Conservation (phyloP, 2,329 filamentous ascomycete genomes). For the Cryphonectria radicalis region DNA sequence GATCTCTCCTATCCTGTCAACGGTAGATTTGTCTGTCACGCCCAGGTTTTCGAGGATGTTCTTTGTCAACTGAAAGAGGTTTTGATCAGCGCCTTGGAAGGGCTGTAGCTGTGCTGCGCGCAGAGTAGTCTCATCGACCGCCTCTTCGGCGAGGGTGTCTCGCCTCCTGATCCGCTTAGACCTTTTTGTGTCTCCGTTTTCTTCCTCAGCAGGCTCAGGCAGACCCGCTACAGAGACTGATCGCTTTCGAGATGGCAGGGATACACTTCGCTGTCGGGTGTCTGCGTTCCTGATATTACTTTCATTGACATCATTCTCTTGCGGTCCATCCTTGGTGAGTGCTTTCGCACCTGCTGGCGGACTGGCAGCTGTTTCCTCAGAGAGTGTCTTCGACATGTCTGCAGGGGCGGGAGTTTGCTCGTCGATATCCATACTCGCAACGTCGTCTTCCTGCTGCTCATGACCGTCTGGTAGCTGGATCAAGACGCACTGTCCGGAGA, state of each 20-base stretch:
- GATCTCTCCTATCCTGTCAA: conserved; percentile 53
- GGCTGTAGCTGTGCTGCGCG: conserved; percentile 60
- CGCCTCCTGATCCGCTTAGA: conserved; percentile 69
- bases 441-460: conserved; percentile 41
- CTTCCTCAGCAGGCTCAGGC: conserved; percentile 59
- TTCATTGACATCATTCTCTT: conserved; percentile 16
- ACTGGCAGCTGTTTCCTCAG: conserved; percentile 20
- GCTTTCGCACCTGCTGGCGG: conserved; percentile 10
- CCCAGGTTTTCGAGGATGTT: conserved; percentile 60
- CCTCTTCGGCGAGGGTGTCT: conserved; percentile 58
- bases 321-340: conserved; percentile 14
- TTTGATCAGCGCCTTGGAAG: conserved; percentile 60
- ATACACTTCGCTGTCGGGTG: conserved; percentile 41
- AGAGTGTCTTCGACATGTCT: conserved; percentile 19
- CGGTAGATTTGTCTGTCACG: conserved; percentile 52
- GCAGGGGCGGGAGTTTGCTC: conserved; percentile 37
- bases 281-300: conserved; percentile 5
- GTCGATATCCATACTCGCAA: conserved; percentile 44
- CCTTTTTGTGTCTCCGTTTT: conserved; percentile 61
- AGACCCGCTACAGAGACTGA: conserved; percentile 67
- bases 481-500: conserved; percentile 40
- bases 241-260: conserved; percentile 57
- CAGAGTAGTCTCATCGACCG: conserved; percentile 55
- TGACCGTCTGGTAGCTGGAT: conserved; percentile 44
- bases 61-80: conserved; percentile 59